Base-by-base conservation (phyloP, 371 early-diverging fungal genomes). In the Rhizopus stolonifer region DNA sequence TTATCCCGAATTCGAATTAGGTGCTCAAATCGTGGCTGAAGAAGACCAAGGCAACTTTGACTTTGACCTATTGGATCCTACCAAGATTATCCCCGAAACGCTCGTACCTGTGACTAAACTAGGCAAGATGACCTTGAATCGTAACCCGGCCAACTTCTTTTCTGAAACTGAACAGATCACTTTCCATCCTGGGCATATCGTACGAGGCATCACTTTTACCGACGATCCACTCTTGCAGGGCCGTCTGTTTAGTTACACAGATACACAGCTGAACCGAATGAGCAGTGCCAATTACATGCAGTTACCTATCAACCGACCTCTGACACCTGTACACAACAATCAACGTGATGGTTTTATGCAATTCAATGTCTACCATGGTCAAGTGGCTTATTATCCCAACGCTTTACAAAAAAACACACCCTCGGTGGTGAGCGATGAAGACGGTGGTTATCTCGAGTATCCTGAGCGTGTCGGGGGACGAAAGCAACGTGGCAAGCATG, bases 161-260 rank as follows among this genome's bases (percentile, higher is more conserved):
- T 52, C 81, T 9, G 82, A 83, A 53, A 74, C 74, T 0, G 84
- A 83, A 49, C 84, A 83, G 44, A 59, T 70, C 8, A 79, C 81
- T 15, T 68, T 64, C 58, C 65, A 65, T 48, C 46, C 58, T 21
- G 70, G 69, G 3, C 67, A 76, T 45, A 43, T 72, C 36, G 76
- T 76, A 1, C 74, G 74, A 48, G 51, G 44, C 49, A 76, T 83
- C 42, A 72, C 67, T 4, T 65, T 76, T 21, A 68, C 77, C 13
- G 49, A 74, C 54, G 83, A 83, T 54, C 68, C 75, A 15, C 55
- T 83, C 13, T 61, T 83, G n/a, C 80, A 79, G 50, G 80, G 77
- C 9, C 80, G 82, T 36, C 47, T 77, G 21, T 79, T 79, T 54
- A 65, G 67, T 23, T 83, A 81, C 52, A 49, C 65, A 2, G 84